These are phyloP conservation scores for Chaetomium strumarium DNA, from an alignment of 2,329 filamentous ascomycete species.

Conservation along the genomic window DNA sequence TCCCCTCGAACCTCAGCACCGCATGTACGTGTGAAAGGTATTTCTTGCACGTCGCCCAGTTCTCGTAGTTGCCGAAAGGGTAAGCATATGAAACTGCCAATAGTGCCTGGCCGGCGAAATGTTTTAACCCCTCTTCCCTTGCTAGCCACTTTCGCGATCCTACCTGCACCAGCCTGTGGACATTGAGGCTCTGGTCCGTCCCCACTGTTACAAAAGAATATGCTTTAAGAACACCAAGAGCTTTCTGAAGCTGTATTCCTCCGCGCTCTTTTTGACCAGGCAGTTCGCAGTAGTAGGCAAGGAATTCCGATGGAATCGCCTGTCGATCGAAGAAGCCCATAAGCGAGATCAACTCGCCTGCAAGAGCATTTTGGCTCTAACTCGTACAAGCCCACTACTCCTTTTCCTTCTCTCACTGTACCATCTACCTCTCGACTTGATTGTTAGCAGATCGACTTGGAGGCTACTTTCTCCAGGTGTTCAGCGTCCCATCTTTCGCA, in stretches of 20 bases:
- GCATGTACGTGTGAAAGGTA: slow-evolving; percentile 25
- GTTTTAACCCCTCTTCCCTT: not conserved
- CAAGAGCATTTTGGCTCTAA: too few relatives aligned
- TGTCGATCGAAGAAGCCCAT: too few relatives aligned
- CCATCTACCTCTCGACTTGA: not conserved
- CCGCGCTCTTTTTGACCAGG: not conserved
- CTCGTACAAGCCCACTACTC: too few relatives aligned
- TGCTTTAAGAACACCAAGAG: slow-evolving; percentile 27
- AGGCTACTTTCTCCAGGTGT: slow-evolving; percentile 10
- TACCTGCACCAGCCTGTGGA: slow-evolving; percentile 34
- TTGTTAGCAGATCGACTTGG: slow-evolving; percentile 9
- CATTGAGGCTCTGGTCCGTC: slow-evolving; percentile 18
- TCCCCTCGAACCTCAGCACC: slow-evolving; percentile 15
- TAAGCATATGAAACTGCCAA: slow-evolving; percentile 19
- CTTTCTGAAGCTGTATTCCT: slow-evolving; percentile 1
- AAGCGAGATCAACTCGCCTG: too few relatives aligned
- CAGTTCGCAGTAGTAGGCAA: slow-evolving; percentile 16
- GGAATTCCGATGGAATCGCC: too few relatives aligned
- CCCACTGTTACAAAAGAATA: slow-evolving; percentile 27
- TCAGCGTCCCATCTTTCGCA: slow-evolving; percentile 12
- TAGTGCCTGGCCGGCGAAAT: slow-evolving; percentile 23
- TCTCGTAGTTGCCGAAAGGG: slow-evolving; percentile 14
- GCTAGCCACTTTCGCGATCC: slow-evolving; percentile 29
- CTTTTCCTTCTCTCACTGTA: too few relatives aligned
- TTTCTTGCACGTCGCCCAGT: slow-evolving; percentile 2